Evolutionary conservation across 441 rosid species (phyloP), one percentile per base, ranked within the genome.

Genomic region (Eugenia klotzschiana): DNA sequence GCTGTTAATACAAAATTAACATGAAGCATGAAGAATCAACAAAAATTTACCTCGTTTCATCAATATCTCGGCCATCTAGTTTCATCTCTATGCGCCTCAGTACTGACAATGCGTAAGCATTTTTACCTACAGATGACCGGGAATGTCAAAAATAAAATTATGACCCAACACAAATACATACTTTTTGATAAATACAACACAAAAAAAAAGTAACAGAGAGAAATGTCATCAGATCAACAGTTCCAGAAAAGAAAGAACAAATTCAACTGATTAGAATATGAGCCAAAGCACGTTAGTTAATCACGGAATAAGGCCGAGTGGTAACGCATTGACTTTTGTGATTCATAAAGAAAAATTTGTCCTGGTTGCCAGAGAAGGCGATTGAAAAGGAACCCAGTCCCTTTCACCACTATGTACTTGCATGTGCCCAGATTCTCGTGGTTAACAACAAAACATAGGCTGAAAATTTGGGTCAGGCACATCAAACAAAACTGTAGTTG

Each of bases 61-160:
- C 89, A 90, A 97, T 89, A 88, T 90, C 95, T 53, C 86, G 92
- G 54, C 98, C 98, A 83, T 95, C 98, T 89, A 97, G 87, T 87
- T 94, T 97, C 96, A 92, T 90, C 91, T 97, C 98, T 52, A 97
- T 87, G 57, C 92, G 92, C 89, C 89, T 92, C 83, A 97, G 90
- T 83, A 97, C 96, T 52, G 97, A 93, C 89, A 94, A n/a, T 56
- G 98, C 99, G 84, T 95, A 95, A 88, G 94, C 91, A 88, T 97
- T 95, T 92, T 94, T 95, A 87, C 94, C 98, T 97, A 84, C 82
- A 85, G 60, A 51, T 14, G 83, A 85, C 69, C n/a, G 73, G 56
- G 80, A 77, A 58, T 20, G 64, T 51, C 23, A 89, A 87, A 81
- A 51, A 37, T 22, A 80, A 33, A n/a, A 64, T 64, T 18, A 33